These are phyloP conservation scores for Petunia hybrid DNA, from an alignment of 305 asterid species.

Conservation along the genomic window DNA sequence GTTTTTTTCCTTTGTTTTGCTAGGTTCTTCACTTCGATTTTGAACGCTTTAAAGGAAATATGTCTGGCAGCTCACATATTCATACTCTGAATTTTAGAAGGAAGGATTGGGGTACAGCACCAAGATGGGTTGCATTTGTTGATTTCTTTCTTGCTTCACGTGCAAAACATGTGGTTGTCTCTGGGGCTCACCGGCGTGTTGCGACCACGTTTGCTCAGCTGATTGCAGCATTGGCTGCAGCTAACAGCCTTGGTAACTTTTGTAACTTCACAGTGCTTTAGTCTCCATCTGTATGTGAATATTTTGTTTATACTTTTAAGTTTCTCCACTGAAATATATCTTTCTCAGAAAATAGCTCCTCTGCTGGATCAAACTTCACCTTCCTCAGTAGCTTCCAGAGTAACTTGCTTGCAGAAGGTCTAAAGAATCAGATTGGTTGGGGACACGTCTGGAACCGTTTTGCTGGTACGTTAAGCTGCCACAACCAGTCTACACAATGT, in stretches of 20 bases:
- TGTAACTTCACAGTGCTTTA: conserved; percentile 24
- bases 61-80: conserved; percentile 49
- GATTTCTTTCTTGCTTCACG: conserved; percentile 98
- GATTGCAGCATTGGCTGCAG: conserved; percentile 93
- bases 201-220: conserved; percentile 93
- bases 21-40: conserved; percentile 88
- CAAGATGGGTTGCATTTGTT: conserved; percentile 98
- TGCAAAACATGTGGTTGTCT: conserved; percentile 73
- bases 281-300: neutral
- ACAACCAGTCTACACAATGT: conserved; percentile 71
- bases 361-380: conserved; percentile 54
- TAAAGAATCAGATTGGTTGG: conserved; percentile 89
- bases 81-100: conserved; percentile 59
- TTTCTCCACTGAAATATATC: conserved; percentile 25
- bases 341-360: conserved; percentile 52
- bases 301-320: neutral
- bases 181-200: conserved; percentile 96
- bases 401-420: conserved; percentile 68
- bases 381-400: conserved; percentile 92
- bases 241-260: conserved; percentile 70
- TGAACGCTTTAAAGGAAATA: conserved; percentile 61
- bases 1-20: conserved; percentile 34
- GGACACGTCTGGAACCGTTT: conserved; percentile 97
- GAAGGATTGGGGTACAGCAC: conserved; percentile 98
- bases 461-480: conserved; percentile 84